Conservation (phyloP, 345 rosid genomes). For the Hibiscus trionum region DNA sequence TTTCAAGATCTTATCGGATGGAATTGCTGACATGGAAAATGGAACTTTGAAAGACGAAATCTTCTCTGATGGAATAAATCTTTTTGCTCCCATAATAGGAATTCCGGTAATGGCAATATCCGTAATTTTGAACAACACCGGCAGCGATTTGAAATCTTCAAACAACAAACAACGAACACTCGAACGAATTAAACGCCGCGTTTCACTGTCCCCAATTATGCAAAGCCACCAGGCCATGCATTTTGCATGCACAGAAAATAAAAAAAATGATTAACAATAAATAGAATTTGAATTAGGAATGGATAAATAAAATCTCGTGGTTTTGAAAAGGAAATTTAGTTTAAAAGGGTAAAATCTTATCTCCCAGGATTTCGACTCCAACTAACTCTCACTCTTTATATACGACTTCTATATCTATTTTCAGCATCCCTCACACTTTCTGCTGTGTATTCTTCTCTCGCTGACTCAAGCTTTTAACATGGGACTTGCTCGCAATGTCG, state of each 20-base stretch:
- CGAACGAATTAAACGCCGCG: background rate
- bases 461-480: too few species aligned
- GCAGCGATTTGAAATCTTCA: background rate
- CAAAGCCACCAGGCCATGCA: constrained; percentile 1
- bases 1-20: too few species aligned
- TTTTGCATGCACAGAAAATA: background rate
- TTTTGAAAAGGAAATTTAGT: background rate
- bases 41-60: too few species aligned
- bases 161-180: background rate
- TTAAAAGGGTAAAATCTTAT: background rate
- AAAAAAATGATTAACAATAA: too few species aligned
- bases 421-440: background rate
- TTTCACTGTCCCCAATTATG: background rate
- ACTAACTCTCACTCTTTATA: background rate
- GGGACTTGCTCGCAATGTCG: background rate
- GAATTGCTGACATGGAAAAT: too few species aligned
- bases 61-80: too few species aligned
- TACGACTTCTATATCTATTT: background rate
- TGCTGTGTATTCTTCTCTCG: too few species aligned
- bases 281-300: background rate
- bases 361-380: background rate
- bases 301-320: too few species aligned
- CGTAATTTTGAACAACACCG: background rate
- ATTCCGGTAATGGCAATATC: background rate
- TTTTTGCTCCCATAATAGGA: too few species aligned